Evolutionary conservation across 2,329 filamentous ascomycete genomes (phyloP).

Genomic region (Harringtonia aguacate): DNA sequence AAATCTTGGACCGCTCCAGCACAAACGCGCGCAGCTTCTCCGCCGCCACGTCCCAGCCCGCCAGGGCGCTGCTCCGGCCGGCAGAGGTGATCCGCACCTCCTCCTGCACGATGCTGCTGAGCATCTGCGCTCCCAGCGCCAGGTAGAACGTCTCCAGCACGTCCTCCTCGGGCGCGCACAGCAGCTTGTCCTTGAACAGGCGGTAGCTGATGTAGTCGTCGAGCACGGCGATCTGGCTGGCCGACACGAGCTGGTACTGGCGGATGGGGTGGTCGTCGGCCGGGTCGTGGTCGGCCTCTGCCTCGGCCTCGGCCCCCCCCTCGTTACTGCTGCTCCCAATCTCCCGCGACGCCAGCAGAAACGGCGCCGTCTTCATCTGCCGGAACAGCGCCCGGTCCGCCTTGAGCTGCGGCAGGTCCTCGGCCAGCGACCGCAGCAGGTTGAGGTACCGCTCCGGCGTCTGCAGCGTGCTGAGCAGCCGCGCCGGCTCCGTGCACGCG

Average conservation of each 20-base stretch:
- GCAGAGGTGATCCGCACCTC: constrained; percentile 48
- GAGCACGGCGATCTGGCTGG: constrained; percentile 63
- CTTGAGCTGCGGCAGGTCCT: constrained; percentile 58
- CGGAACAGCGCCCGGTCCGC: constrained; percentile 69
- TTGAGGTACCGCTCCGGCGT: constrained; percentile 78
- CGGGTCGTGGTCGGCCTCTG: constrained; percentile 33
- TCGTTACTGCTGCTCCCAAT: constrained; percentile 23
- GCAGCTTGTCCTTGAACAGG: constrained; percentile 73
- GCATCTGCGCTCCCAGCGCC: constrained; percentile 63
- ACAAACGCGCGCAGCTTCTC: constrained; percentile 67
- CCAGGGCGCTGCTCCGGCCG: constrained; percentile 54
- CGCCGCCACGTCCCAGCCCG: constrained; percentile 41
- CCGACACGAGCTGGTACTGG: constrained; percentile 67
- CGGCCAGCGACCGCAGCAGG: constrained; percentile 70
- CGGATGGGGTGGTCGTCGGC: constrained; percentile 57
- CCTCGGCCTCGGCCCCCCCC: constrained; percentile 29
- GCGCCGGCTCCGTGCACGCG: constrained; percentile 73
- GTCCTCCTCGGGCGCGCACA: constrained; percentile 88
- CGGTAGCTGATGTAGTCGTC: constrained; percentile 87
- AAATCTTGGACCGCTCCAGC: constrained; percentile 78
- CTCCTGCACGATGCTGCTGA: constrained; percentile 71
- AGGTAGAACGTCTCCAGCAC: constrained; percentile 74
- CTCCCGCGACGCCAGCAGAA: constrained; percentile 77
- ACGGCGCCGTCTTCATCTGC: constrained; percentile 63
- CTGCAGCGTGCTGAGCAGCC: constrained; percentile 70